Evolutionary conservation across 2,329 filamentous ascomycete species (phyloP).

Genomic region (Calonectria multiphialidica): DNA sequence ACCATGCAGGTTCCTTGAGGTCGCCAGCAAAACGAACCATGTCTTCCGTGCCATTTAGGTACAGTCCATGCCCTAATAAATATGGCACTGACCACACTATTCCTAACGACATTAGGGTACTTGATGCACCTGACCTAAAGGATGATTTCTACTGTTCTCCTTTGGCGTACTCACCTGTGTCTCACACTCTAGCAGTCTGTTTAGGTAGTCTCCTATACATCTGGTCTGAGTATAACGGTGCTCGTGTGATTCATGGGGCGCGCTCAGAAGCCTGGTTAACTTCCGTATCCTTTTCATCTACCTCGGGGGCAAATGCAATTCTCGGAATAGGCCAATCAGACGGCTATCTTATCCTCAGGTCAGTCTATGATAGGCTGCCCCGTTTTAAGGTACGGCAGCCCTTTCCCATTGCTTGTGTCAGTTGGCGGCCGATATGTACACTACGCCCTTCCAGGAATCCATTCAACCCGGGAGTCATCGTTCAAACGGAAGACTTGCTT

Average conservation of each 20-base stretch:
- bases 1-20: slow-evolving; percentile 27
- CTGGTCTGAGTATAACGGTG: slow-evolving; percentile 84
- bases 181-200: slow-evolving; percentile 85
- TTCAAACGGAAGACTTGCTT: slow-evolving; percentile 84
- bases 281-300: slow-evolving; percentile 90
- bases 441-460: slow-evolving; percentile 65
- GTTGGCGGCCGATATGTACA: slow-evolving; percentile 78
- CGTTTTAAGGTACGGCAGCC: slow-evolving; percentile 83
- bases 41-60: slow-evolving; percentile 83
- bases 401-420: slow-evolving; percentile 80
- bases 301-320: slow-evolving; percentile 80
- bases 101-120: slow-evolving; percentile 68
- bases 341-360: slow-evolving; percentile 82
- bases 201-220: slow-evolving; percentile 84
- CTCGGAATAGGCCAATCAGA: slow-evolving; percentile 87
- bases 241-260: slow-evolving; percentile 59
- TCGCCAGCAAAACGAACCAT: slow-evolving; percentile 57
- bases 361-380: slow-evolving; percentile 75
- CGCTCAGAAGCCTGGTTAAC: slow-evolving; percentile 71
- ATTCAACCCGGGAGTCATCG: slow-evolving; percentile 59
- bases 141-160: slow-evolving; percentile 97
- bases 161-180: slow-evolving; percentile 83
- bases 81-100: background rate
- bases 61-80: slow-evolving; percentile 36
- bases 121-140: slow-evolving; percentile 89